Percentiles rank a stretch among this genome's conserved stretches.
phyloP scores from a whole-genome alignment of 306 rosid genomes.

The Trichosanthes cucumerina region DNA sequence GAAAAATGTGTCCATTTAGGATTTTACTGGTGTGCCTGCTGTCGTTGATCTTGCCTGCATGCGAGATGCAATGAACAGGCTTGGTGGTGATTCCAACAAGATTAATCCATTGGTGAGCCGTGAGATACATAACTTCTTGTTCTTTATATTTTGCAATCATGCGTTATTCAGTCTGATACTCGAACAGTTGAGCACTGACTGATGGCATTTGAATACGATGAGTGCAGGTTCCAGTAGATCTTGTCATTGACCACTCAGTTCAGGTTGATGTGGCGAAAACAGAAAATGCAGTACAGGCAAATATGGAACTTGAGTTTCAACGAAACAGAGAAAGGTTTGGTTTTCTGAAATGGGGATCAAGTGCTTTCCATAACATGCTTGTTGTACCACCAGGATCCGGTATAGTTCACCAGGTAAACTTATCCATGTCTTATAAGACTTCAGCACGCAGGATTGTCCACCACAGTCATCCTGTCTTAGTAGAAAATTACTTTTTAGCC shows the following conservation, averaged over 20 bases:
- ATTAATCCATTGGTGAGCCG: slow-evolving; percentile 81
- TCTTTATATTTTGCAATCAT: neutral
- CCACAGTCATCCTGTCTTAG: slow-evolving; percentile 31
- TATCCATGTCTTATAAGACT: neutral
- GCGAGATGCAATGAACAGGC: slow-evolving; percentile 95
- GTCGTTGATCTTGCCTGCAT: slow-evolving; percentile 97
- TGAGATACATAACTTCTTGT: neutral
- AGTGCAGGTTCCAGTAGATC: slow-evolving; percentile 86
- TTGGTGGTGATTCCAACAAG: slow-evolving; percentile 85
- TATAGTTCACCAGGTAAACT: slow-evolving; percentile 81
- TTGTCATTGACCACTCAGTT: slow-evolving; percentile 98
- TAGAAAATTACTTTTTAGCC: neutral
- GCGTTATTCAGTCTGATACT: neutral
- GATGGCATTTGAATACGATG: neutral
- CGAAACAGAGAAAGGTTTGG: slow-evolving; percentile 85
- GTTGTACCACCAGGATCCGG: slow-evolving; percentile 98
- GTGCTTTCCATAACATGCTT: slow-evolving; percentile 80
- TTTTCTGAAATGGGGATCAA: slow-evolving; percentile 95
- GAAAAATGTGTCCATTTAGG: slow-evolving; percentile 39
- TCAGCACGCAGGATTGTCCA: slow-evolving; percentile 78
- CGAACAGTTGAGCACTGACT: neutral
- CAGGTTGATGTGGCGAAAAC: slow-evolving; percentile 94
- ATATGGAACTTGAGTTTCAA: slow-evolving; percentile 80
- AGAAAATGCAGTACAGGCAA: slow-evolving; percentile 84
- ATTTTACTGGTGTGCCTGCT: slow-evolving; percentile 95